phyloP scores from a whole-genome alignment of 768 basidiomycete genomes.

The Auricularia auricula-judae region DNA sequence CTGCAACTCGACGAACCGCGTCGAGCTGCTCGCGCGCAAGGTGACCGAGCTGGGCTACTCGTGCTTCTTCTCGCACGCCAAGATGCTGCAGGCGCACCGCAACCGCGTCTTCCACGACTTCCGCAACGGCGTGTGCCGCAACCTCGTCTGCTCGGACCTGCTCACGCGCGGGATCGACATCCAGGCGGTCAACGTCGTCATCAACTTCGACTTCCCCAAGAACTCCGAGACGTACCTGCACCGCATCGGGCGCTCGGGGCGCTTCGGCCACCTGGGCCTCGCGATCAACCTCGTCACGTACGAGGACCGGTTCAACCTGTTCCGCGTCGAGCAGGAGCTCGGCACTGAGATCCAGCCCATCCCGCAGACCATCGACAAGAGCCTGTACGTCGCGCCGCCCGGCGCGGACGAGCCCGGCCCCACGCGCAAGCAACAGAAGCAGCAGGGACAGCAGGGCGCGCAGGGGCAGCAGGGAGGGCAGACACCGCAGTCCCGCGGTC shows the following conservation, averaged over 20 bases:
- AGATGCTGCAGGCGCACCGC: constrained; percentile 97
- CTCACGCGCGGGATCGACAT: constrained; percentile 99
- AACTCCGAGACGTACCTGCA: constrained; percentile 98
- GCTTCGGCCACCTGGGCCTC: constrained; percentile 93
- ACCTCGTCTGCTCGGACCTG: constrained; percentile 93
- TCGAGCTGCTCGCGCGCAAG: constrained; percentile 98
- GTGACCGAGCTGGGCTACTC: constrained; percentile 99
- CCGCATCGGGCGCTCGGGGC: constrained; percentile 94
- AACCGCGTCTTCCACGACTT: constrained; percentile 99
- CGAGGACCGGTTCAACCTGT: constrained; percentile 95
- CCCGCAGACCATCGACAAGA: constrained; percentile 81
- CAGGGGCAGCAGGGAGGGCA: constrained; percentile 1
- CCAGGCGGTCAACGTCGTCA: constrained; percentile 99
- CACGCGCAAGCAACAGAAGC: constrained; percentile 3
- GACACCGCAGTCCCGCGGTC: constrained; percentile 1
- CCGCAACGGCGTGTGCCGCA: constrained; percentile 95
- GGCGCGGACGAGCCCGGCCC: constrained; percentile 25
- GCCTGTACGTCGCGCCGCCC: constrained; percentile 83
- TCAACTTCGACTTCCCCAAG: constrained; percentile 99
- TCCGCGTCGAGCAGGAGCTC: constrained; percentile 96
- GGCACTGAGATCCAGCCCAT: constrained; percentile 97
- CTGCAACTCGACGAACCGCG: constrained; percentile 99
- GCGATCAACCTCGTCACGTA: constrained; percentile 98
- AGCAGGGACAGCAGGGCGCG: constrained; percentile 2
- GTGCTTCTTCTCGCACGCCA: constrained; percentile 99